Evolutionary conservation across 2,329 filamentous ascomycete species (phyloP).

Genomic region (Cercospora sp.): DNA sequence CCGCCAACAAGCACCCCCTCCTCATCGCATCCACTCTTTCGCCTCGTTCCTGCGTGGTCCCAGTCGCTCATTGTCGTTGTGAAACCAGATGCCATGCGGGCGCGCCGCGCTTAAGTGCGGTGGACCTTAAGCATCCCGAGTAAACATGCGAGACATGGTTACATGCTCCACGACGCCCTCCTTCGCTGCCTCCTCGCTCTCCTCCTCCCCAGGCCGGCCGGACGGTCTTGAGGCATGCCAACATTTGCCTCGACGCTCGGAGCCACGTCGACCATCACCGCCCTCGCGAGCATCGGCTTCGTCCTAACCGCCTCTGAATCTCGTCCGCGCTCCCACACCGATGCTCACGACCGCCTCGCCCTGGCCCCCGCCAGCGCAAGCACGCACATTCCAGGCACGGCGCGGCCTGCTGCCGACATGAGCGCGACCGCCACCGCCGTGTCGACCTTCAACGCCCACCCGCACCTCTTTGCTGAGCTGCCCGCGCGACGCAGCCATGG

Average conservation of each 20-base stretch:
- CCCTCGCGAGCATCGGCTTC: slow-evolving; percentile 10
- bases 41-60: background rate
- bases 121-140: background rate
- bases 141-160: slow-evolving; percentile 14
- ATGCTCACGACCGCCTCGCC: background rate
- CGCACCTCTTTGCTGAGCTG: slow-evolving; percentile 6
- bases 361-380: slow-evolving; percentile 3
- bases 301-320: slow-evolving; percentile 5
- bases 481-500: slow-evolving; percentile 9
- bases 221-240: slow-evolving; percentile 14
- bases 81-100: slow-evolving; percentile 14
- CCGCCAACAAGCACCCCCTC: background rate
- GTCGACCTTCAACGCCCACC: slow-evolving; percentile 7
- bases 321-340: background rate
- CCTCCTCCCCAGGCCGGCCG: background rate
- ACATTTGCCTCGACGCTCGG: slow-evolving; percentile 11
- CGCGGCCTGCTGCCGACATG: slow-evolving; percentile 13
- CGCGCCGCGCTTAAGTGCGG: background rate
- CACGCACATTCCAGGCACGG: slow-evolving; percentile 11
- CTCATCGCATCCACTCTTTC: background rate
- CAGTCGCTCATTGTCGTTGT: slow-evolving; percentile 14
- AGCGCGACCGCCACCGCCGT: slow-evolving; percentile 7
- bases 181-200: background rate
- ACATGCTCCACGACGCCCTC: slow-evolving; percentile 2
- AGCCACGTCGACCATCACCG: slow-evolving; percentile 12